Evolutionary conservation across 164 flowering plant genomes (phyloP).

Genomic region (Tinospora cordifolia): DNA sequence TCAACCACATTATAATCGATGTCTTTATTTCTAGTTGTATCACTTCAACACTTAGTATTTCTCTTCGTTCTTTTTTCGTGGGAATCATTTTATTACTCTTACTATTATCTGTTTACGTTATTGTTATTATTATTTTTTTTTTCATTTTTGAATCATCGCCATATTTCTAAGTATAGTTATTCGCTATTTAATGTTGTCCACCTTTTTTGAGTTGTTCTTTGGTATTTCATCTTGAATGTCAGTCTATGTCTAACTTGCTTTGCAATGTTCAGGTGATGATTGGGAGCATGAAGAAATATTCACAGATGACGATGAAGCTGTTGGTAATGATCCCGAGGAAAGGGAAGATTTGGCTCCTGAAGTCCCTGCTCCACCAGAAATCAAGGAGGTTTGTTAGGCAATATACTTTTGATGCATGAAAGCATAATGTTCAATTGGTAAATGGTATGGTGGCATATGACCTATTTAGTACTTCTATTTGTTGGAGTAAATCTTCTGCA

Average conservation of each 20-base stretch:
- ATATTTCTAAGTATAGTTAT: no score
- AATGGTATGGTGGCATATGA: not conserved
- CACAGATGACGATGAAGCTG: constrained; percentile 98
- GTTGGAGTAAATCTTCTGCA: not conserved
- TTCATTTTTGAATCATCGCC: no score
- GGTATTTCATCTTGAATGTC: not conserved
- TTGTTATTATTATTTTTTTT: no score
- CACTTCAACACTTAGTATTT: not conserved
- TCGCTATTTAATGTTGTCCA: not conserved
- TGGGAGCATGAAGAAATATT: constrained; percentile 99
- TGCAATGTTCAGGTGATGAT: constrained; percentile 67
- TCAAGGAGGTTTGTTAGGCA: constrained; percentile 56
- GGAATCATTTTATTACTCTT: not conserved
- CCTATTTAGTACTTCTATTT: not conserved
- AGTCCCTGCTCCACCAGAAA: constrained; percentile 97
- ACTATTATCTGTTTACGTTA: no score
- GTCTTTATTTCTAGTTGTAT: no score
- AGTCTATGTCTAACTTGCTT: constrained; percentile 4
- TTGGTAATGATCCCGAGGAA: constrained; percentile 80
- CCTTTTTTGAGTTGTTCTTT: no score
- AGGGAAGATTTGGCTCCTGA: constrained; percentile 92
- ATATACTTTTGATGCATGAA: not conserved
- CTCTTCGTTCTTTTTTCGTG: not conserved
- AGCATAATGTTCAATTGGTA: not conserved
- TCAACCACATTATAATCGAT: no score